A percentile compares a stretch with the other conserved stretches of the same genome.
Conservation (phyloP, 805 yeast species). For the Metschnikowia lachancei region DNA sequence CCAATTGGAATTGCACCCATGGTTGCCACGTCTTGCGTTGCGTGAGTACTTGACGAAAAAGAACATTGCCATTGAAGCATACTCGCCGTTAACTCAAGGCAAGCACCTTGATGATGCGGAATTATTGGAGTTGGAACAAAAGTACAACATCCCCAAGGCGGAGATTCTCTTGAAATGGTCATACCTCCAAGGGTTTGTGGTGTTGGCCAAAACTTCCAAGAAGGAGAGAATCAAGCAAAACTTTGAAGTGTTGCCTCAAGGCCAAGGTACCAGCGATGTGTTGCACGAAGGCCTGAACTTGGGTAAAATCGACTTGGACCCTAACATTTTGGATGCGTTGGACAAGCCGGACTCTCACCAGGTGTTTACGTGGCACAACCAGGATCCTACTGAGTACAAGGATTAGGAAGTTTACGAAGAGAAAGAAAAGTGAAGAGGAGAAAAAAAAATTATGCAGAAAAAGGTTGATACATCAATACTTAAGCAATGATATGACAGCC, state of each 20-base stretch:
- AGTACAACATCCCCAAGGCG: conserved; percentile 50
- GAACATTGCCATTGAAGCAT: conserved; percentile 67
- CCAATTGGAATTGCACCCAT: conserved; percentile 82
- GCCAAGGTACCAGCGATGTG: conserved; percentile 21
- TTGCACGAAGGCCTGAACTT: conserved; percentile 26
- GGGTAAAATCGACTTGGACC: conserved; percentile 42
- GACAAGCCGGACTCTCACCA: conserved; percentile 37
- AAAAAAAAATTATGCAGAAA: too few relatives aligned
- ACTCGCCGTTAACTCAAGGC: conserved; percentile 75
- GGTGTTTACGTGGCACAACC: conserved; percentile 31
- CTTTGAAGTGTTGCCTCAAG: conserved; percentile 47
- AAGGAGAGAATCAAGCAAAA: conserved; percentile 52
- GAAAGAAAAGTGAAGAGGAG: neutral
- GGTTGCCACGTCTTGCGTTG: conserved; percentile 68
- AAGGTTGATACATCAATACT: too few relatives aligned
- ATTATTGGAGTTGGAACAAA: conserved; percentile 48
- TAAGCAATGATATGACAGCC: too few relatives aligned
- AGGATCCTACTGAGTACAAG: conserved; percentile 27
- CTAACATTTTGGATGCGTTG: conserved; percentile 35
- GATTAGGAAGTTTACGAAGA: conserved; percentile 5
- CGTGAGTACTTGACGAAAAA: conserved; percentile 56
- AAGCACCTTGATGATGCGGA: conserved; percentile 53
- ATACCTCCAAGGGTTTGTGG: conserved; percentile 65
- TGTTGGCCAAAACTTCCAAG: conserved; percentile 64
- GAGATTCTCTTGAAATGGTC: conserved; percentile 75